Conservation (phyloP, 2,329 filamentous ascomycete genomes). For the Ceratocystis ficicola region DNA sequence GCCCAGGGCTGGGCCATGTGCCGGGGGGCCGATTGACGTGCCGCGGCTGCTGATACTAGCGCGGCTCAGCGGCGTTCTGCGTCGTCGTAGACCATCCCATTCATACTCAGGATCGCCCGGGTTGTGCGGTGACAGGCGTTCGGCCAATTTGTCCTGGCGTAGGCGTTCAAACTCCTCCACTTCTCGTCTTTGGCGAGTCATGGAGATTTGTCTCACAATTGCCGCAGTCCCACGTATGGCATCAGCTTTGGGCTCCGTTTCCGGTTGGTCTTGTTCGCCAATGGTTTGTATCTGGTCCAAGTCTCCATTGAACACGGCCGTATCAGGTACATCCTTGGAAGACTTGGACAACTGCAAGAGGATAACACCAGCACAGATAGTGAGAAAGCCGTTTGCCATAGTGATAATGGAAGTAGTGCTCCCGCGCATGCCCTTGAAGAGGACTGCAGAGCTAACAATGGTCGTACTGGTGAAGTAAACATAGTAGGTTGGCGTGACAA, state of each 20-base stretch:
- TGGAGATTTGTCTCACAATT: conserved; percentile 72
- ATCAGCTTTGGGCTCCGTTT: conserved; percentile 90
- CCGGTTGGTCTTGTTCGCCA: conserved; percentile 88
- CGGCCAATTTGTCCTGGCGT: conserved; percentile 61
- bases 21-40: conserved; percentile 24
- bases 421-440: conserved; percentile 91
- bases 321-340: conserved; percentile 89
- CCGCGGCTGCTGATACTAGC: conserved; percentile 22
- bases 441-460: conserved; percentile 81
- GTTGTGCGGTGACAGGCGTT: conserved; percentile 64
- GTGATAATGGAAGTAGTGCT: conserved; percentile 68
- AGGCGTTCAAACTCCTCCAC: conserved; percentile 65
- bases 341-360: conserved; percentile 94
- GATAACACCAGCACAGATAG: conserved; percentile 86
- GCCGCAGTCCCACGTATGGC: conserved; percentile 84
- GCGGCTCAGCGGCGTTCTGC: conserved; percentile 40
- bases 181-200: conserved; percentile 63
- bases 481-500: conserved; percentile 97
- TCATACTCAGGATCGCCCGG: conserved; percentile 59
- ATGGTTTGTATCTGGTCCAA: conserved; percentile 92
- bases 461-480: conserved; percentile 96
- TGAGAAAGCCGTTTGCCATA: conserved; percentile 83
- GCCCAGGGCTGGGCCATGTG: conserved; percentile 14
- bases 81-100: conserved; percentile 79
- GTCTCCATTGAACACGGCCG: conserved; percentile 83